phyloP scores from a whole-genome alignment of 768 basidiomycete genomes.

The Lentinula detonsa region DNA sequence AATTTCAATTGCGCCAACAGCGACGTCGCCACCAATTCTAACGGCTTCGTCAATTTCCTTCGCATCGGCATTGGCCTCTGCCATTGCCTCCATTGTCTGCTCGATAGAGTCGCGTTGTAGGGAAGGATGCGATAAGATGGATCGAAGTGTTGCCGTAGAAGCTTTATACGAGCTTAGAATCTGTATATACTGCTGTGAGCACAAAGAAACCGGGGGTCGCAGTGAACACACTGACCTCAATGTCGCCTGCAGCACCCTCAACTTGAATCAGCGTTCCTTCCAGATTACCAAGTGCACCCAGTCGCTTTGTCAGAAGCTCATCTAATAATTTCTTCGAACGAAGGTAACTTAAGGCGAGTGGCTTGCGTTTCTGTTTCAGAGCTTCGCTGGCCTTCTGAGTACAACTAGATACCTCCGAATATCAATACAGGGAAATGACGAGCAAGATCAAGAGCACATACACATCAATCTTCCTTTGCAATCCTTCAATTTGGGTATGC shows the following conservation, averaged over 20 bases:
- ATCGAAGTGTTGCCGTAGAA: conserved; percentile 70
- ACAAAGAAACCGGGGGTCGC: not conserved
- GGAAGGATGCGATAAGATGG: conserved; percentile 75
- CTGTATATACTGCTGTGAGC: conserved; percentile 30
- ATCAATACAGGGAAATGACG: not conserved
- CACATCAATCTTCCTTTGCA: conserved; percentile 73
- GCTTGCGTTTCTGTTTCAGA: conserved; percentile 64
- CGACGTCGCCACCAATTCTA: conserved; percentile 38
- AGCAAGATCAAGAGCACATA: conserved; percentile 26
- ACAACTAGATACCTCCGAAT: conserved; percentile 36
- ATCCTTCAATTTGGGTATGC: conserved; percentile 57
- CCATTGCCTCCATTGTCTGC: conserved; percentile 82
- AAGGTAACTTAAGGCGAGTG: conserved; percentile 70
- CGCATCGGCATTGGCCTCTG: conserved; percentile 77
- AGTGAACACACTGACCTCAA: conserved; percentile 51
- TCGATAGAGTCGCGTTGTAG: conserved; percentile 77
- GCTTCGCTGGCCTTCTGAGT: conserved; percentile 61
- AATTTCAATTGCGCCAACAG: not conserved
- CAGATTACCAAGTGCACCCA: conserved; percentile 68
- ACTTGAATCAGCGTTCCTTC: conserved; percentile 75
- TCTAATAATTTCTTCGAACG: conserved; percentile 78
- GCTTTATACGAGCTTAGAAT: conserved; percentile 84
- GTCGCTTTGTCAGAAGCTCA: conserved; percentile 67
- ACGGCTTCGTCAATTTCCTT: conserved; percentile 79
- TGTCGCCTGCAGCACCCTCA: conserved; percentile 84